Evolutionary conservation across 495 filamentous ascomycete species (phyloP).

Genomic region (Xylaria palmicola): DNA sequence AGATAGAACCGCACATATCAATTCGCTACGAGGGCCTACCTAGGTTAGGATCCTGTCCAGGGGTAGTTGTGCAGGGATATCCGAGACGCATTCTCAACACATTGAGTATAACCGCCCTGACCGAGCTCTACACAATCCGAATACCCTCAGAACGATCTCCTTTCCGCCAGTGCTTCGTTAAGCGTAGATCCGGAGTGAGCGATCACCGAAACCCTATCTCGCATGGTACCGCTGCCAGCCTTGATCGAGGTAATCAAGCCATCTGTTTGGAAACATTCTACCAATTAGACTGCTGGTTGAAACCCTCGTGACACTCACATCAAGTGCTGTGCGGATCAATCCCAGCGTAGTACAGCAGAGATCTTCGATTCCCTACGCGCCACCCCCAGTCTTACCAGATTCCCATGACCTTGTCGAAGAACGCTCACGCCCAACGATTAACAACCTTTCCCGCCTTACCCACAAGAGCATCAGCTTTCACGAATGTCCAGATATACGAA

Average conservation of each 20-base stretch:
- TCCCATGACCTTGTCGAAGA: conserved; percentile 3
- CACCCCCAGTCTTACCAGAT: background rate
- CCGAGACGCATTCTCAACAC: conserved; percentile 50
- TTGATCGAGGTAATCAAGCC: background rate
- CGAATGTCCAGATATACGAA: background rate
- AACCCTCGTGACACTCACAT: background rate
- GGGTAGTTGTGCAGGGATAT: conserved; percentile 30
- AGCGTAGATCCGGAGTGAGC: background rate
- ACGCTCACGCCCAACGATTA: background rate
- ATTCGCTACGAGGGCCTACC: conserved; percentile 10
- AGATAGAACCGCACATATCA: conserved; percentile 24
- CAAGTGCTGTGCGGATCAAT: background rate
- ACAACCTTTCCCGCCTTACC: background rate
- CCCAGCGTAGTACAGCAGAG: background rate
- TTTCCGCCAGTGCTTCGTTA: conserved; percentile 22
- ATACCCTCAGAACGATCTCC: conserved; percentile 26
- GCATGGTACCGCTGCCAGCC: background rate
- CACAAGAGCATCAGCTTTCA: background rate
- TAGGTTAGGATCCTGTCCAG: conserved; percentile 14
- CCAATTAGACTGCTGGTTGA: conserved; percentile 1
- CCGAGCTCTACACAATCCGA: conserved; percentile 30
- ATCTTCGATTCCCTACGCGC: background rate
- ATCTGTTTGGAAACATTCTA: background rate
- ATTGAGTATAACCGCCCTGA: conserved; percentile 28
- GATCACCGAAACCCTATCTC: conserved; percentile 1